Base-by-base conservation (phyloP, 2,329 filamentous ascomycete genomes). In the Ascochyta lentis region DNA sequence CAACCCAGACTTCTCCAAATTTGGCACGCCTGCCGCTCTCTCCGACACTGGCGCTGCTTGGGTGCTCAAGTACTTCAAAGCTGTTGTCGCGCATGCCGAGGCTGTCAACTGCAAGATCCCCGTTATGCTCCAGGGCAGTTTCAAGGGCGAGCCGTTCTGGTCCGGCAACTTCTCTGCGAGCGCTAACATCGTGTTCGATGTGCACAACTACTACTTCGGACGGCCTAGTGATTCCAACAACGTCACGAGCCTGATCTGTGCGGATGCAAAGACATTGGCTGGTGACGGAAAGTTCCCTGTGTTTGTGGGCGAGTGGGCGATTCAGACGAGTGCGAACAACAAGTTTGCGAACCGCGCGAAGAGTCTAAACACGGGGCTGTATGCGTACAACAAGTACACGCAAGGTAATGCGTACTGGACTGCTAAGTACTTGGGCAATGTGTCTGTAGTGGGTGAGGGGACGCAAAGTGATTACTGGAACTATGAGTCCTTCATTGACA, bases 301-400 rank as follows among this genome's bases (percentile, higher is more conserved):
- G 6, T 75, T 76, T 43, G 64, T 76, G 9, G 74, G 74, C 26
- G 73, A 76, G 55, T 76, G 72, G 71, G 61, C 65, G 3, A 62
- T 76, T 15, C 69, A 77, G 60, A 66, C 67, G 3, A 54, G 63
- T 23, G 63, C 64, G 24, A 70, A 75, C 47, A 77, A 77, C 58
- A 66, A 60, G 8, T 60, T 75, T 22, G 64, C 58, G 2, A 62
- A 60, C 22, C 56, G 72, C 4, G 66, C 65, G 50, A 67, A 58
- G 13, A 60, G 69, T 31, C 66, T 71, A 44, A 68, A 76, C 48
- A 73, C 72, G 0, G 67, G 71, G 46, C 35, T 68, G 2, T 74
- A 74, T 49, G 72, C 72, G 10, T 76, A 63, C 42, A 59, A 64
- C n/a, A 72, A 71, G 54, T 70, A 69, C 59, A 63, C 65, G 1